Base-by-base conservation (phyloP, 176 grass and related monocot species). In the Eleusine indica region DNA sequence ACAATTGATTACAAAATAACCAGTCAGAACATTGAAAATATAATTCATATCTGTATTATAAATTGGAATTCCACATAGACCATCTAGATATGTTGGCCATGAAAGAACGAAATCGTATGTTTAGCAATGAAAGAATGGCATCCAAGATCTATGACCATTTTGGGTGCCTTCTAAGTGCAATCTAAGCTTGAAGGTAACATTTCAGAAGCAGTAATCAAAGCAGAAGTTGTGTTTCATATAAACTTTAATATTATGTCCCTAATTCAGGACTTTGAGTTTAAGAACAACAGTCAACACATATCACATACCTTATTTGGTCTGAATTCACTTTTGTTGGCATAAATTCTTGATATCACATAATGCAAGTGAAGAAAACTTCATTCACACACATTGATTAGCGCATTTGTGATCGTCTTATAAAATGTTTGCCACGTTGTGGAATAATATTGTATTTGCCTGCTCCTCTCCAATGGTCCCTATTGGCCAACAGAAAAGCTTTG, bases 401-500 rank as follows among this genome's bases (percentile, higher is more conserved):
- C 49, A 81, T 89, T 77, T 37, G 73, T 63, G 66, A 63, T 48
- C 16, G 69, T 47, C 47, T 91, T 70, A 64, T 76, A 77, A 87
- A 61, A 74, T 85, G 85, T 75, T 77, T 89, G 15, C 58, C 30
- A 87, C 30, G 80, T 61, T 52, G 83, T 75, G 86, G 86, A 69
- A 88, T 79, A 53, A 85, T 87, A 85, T 88, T 87, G 49, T 93
- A 80, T 86, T 90, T 87, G 41, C 87, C 87, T 64, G 82, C 67
- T 77, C 82, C 90, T 88, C 73, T 82, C 91, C 81, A 85, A 39
- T 93, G 91, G 78, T 98, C 87, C 86, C 88, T 93, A 44, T 93
- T 94, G 60, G 72, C 82, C 54, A 84, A 73, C 30, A 95, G 76
- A 86, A 98, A 89, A 2, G 79, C 76, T 86, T 84, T 90, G 73